Evolutionary conservation across 495 filamentous ascomycete species (phyloP).

Genomic region (Xylaria venustula): DNA sequence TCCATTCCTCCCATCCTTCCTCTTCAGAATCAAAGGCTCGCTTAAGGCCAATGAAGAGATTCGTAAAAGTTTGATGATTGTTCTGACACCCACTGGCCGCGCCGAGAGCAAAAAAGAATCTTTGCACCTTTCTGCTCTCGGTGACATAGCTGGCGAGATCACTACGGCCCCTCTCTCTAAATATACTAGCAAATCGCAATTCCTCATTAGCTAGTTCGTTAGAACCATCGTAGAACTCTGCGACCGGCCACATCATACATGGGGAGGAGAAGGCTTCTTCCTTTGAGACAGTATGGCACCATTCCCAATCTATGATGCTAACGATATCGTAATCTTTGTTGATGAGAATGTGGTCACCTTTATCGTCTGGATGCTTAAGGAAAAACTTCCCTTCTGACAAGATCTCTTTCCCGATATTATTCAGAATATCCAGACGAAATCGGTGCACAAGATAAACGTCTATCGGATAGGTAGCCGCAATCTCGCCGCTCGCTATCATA

Average conservation of each 20-base stretch:
- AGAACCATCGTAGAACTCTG: slow-evolving; percentile 38
- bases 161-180: slow-evolving; percentile 30
- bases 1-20: slow-evolving; percentile 2
- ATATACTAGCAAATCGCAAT: slow-evolving; percentile 28
- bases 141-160: slow-evolving; percentile 13
- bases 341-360: slow-evolving; percentile 47
- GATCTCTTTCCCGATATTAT: slow-evolving; percentile 1
- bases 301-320: slow-evolving; percentile 48
- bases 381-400: slow-evolving; percentile 34
- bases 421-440: slow-evolving; percentile 34
- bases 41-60: slow-evolving; percentile 6
- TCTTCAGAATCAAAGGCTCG: background rate
- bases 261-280: slow-evolving; percentile 42
- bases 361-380: slow-evolving; percentile 45
- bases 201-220: slow-evolving; percentile 39
- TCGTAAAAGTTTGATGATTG: background rate
- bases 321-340: slow-evolving; percentile 45
- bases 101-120: slow-evolving; percentile 4
- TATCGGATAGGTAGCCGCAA: slow-evolving; percentile 18
- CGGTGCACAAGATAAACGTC: slow-evolving; percentile 40
- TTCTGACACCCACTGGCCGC: background rate
- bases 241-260: slow-evolving; percentile 42
- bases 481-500: slow-evolving; percentile 22
- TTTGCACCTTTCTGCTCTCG: background rate
- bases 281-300: slow-evolving; percentile 35